Conservation (phyloP, 2,329 filamentous ascomycete species). For the Cordyceps militaris region DNA sequence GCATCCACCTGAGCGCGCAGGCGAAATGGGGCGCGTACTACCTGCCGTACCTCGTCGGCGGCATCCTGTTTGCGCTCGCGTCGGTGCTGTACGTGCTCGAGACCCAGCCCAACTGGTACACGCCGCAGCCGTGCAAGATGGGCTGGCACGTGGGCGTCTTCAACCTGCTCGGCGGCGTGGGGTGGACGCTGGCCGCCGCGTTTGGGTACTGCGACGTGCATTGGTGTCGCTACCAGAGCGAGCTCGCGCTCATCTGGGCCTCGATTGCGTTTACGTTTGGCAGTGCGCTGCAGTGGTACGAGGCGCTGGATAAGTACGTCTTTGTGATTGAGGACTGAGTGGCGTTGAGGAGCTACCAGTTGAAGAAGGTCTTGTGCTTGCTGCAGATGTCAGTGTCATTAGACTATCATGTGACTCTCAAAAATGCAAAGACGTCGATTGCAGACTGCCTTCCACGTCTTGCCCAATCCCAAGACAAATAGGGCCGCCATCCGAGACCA, state of each 20-base stretch:
- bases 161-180: constrained; percentile 55
- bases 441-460: too few relatives aligned
- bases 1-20: constrained; percentile 41
- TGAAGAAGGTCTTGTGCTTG: too few relatives aligned
- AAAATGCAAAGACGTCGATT: too few relatives aligned
- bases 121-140: constrained; percentile 44
- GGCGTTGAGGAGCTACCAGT: too few relatives aligned
- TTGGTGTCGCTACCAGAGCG: constrained; percentile 35
- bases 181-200: constrained; percentile 52
- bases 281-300: constrained; percentile 20
- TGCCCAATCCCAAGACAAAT: too few relatives aligned
- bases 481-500: too few relatives aligned
- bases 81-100: constrained; percentile 55
- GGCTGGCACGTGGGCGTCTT: constrained; percentile 61
- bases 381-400: too few relatives aligned
- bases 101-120: constrained; percentile 55
- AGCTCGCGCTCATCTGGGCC: constrained; percentile 25
- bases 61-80: constrained; percentile 51
- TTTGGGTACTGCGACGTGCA: constrained; percentile 40
- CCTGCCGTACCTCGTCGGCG: constrained; percentile 52
- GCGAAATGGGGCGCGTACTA: constrained; percentile 50
- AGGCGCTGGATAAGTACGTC: constrained; percentile 19
- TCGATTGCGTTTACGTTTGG: constrained; percentile 16
- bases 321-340: constrained; percentile 9
- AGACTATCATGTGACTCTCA: too few relatives aligned